phyloP scores from a whole-genome alignment of 495 filamentous ascomycete genomes.

The Lepraria neglecta region DNA sequence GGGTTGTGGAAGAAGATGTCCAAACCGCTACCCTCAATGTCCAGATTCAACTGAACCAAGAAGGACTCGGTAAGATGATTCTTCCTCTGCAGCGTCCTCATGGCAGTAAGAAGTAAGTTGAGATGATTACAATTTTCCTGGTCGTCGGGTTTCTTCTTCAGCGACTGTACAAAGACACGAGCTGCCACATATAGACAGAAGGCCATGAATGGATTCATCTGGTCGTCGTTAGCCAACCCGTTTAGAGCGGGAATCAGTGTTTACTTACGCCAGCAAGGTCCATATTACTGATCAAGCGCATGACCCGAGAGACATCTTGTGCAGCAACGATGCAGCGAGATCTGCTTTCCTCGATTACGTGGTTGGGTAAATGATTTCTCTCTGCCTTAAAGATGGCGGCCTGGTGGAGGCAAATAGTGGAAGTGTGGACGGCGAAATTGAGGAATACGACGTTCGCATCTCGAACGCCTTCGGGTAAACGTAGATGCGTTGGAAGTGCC shows the following conservation, averaged over 20 bases:
- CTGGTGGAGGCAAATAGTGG: slow-evolving; percentile 94
- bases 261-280: slow-evolving; percentile 73
- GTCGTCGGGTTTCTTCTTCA: slow-evolving; percentile 83
- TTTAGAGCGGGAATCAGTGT: background rate
- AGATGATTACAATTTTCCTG: slow-evolving; percentile 74
- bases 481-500: slow-evolving; percentile 73
- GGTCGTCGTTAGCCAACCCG: slow-evolving; percentile 27
- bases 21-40: slow-evolving; percentile 63
- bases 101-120: slow-evolving; percentile 80
- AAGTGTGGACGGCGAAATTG: slow-evolving; percentile 96
- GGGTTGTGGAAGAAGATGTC: slow-evolving; percentile 25
- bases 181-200: slow-evolving; percentile 95
- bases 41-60: slow-evolving; percentile 86
- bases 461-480: slow-evolving; percentile 66
- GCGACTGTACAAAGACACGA: slow-evolving; percentile 89
- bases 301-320: slow-evolving; percentile 90
- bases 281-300: slow-evolving; percentile 89
- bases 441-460: slow-evolving; percentile 88
- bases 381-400: slow-evolving; percentile 97
- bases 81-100: slow-evolving; percentile 79
- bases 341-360: slow-evolving; percentile 81
- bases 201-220: slow-evolving; percentile 96
- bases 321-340: slow-evolving; percentile 89
- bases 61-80: slow-evolving; percentile 95
- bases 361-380: slow-evolving; percentile 70